Base-by-base conservation (phyloP, 1,139 yeast species). In the Nakaseomyces bracarensis region DNA sequence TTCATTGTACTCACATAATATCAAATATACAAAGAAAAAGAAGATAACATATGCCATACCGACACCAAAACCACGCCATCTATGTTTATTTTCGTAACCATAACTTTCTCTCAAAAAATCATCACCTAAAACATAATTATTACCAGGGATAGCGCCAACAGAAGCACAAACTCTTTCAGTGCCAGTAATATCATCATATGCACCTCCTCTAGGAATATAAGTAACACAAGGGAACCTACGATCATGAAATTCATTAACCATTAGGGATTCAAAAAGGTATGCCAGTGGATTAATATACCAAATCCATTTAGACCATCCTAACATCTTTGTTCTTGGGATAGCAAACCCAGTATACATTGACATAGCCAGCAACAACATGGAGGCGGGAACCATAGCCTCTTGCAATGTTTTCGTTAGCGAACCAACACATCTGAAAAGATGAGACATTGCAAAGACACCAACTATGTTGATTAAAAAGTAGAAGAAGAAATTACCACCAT, bases 21-120 rank as follows among this genome's bases (percentile, higher is more conserved):
- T 36, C 53, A 85, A 61, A 55, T 61, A 67, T 25, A 57, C 54
- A 37, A 44, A 46, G 49, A 63, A 56, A 49, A 62, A 60, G 47
- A 57, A 65, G 36, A 62, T 43, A 43, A 51, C 58, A 49, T 55
- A 67, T 8, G 58, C 66, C 47, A 62, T 40, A 33, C 72, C 64
- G 51, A 86, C 79, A 58, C 95, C 95, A 51, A 78, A 75, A 57
- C 86, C 80, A 67, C 95, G 78, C 96, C 96, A 86, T 56, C 75
- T 74, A 60, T 86, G 87, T 7, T 65, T 46, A 50, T 73, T 70
- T 35, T 60, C 54, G 62, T 82, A 85, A 10, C 74, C 67, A 43
- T 82, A 83, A 36, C 69, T 57, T 3, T 78, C 72, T 4, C 51
- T 53, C 38, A 85, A 50, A 58, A 78, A 86, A 15, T 53, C 65